phyloP scores from a whole-genome alignment of 2,329 filamentous ascomycete species.

The Intubia oerlemansii region DNA sequence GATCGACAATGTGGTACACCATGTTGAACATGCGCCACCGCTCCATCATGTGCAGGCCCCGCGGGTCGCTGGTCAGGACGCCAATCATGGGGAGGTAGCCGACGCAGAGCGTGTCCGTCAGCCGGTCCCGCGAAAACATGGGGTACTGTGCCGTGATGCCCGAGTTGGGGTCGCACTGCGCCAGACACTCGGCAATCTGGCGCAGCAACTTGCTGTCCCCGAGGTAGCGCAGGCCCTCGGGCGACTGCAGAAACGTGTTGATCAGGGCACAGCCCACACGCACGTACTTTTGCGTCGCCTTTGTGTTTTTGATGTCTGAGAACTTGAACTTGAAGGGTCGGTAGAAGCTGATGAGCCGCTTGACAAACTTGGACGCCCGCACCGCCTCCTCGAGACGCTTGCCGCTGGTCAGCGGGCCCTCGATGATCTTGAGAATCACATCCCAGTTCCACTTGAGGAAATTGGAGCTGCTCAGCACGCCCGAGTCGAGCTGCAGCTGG shows the following conservation, averaged over 20 bases:
- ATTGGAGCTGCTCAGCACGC: constrained; percentile 74
- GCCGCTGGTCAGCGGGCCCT: constrained; percentile 75
- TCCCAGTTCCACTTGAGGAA: constrained; percentile 98
- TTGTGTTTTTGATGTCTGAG: constrained; percentile 71
- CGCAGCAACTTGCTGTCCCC: constrained; percentile 81
- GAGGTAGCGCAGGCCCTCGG: constrained; percentile 68
- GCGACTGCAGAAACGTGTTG: constrained; percentile 64
- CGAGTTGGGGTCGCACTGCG: constrained; percentile 61
- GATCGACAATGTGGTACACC: constrained; percentile 95
- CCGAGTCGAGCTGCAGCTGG: constrained; percentile 50
- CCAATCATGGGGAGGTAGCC: constrained; percentile 93
- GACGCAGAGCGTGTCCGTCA: constrained; percentile 69
- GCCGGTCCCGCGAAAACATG: constrained; percentile 68
- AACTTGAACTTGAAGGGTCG: constrained; percentile 94
- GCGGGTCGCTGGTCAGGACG: constrained; percentile 59
- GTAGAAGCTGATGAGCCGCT: constrained; percentile 85
- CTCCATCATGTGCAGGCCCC: constrained; percentile 76
- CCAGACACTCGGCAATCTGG: constrained; percentile 87
- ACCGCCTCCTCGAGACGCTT: constrained; percentile 88
- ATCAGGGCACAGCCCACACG: constrained; percentile 75
- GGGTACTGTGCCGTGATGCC: constrained; percentile 64
- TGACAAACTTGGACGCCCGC: constrained; percentile 89
- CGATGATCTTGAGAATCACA: constrained; percentile 70
- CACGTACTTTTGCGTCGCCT: constrained; percentile 86
- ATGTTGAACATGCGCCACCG: constrained; percentile 98